Conservation (phyloP, 257 asterid species). For the Scutellaria galericulata region DNA sequence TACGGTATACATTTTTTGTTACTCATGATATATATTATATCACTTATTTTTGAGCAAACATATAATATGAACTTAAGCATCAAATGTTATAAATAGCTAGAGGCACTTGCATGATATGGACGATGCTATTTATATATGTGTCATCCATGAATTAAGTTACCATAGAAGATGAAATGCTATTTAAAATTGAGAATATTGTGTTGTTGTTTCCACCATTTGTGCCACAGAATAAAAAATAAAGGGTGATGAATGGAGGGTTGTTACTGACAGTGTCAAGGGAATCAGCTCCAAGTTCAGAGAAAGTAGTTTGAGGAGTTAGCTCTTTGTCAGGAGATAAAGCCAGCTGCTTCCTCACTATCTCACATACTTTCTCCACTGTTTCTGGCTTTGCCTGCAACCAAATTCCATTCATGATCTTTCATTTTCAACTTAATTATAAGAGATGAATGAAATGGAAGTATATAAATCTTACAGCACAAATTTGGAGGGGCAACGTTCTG, state of each 20-base stretch:
- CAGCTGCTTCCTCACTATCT: constrained; percentile 67
- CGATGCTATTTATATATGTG: no score
- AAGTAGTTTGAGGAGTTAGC: constrained; percentile 60
- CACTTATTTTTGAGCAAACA: no score
- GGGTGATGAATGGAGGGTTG: not conserved
- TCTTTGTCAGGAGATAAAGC: constrained; percentile 58
- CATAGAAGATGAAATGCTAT: no score
- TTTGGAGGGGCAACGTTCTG: constrained; percentile 49
- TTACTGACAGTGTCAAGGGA: constrained; percentile 74
- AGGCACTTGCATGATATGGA: no score
- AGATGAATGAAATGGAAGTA: not conserved
- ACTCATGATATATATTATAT: no score
- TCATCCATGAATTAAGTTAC: no score
- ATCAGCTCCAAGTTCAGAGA: constrained; percentile 74
- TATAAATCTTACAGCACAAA: constrained; percentile 50
- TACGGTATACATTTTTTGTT: no score
- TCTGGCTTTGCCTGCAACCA: constrained; percentile 63
- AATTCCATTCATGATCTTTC: not conserved
- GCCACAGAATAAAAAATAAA: not conserved
- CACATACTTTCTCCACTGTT: constrained; percentile 69
- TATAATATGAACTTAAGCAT: no score
- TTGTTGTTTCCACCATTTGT: no score
- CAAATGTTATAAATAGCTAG: not conserved
- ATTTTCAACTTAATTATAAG: not conserved
- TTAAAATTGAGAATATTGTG: no score